Conservation (phyloP, 345 rosid genomes). For the Brassica rapa region DNA sequence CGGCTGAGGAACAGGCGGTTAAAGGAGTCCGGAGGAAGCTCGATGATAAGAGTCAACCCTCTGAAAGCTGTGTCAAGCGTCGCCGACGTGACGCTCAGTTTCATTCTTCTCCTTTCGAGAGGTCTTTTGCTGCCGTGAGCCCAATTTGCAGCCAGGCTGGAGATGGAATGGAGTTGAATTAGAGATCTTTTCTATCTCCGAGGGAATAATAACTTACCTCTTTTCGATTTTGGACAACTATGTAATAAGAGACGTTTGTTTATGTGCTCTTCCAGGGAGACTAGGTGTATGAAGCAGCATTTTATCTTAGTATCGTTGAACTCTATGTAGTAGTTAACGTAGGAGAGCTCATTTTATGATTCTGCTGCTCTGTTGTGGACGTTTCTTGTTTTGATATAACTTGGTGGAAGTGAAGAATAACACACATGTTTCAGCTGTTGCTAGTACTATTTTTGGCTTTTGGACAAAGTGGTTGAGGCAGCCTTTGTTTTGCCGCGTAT, state of each 20-base stretch:
- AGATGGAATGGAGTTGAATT: slow-evolving; percentile 94
- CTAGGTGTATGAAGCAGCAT: slow-evolving; percentile 25
- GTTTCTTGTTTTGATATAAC: slow-evolving; percentile 16
- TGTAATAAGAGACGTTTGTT: slow-evolving; percentile 44
- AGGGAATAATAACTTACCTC: slow-evolving; percentile 25
- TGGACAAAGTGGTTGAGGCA: not conserved
- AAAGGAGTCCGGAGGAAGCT: slow-evolving; percentile 93
- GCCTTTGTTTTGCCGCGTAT: slow-evolving; percentile 16
- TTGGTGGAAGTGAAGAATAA: slow-evolving; percentile 28
- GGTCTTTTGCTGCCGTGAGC: slow-evolving; percentile 76
- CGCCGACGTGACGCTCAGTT: slow-evolving; percentile 52
- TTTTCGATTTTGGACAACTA: slow-evolving; percentile 35
- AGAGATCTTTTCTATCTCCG: slow-evolving; percentile 40
- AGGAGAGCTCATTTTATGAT: slow-evolving; percentile 28
- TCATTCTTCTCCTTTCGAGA: slow-evolving; percentile 74
- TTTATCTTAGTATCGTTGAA: slow-evolving; percentile 24
- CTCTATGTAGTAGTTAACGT: slow-evolving; percentile 31
- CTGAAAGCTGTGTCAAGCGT: slow-evolving; percentile 78
- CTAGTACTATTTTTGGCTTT: not conserved
- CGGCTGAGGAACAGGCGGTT: slow-evolving; percentile 79
- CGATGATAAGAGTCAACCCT: slow-evolving; percentile 68
- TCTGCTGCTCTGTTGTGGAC: slow-evolving; percentile 19
- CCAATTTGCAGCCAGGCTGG: slow-evolving; percentile 89
- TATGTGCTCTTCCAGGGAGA: slow-evolving; percentile 48
- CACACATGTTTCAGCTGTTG: slow-evolving; percentile 13